Evolutionary conservation across 2,329 filamentous ascomycete genomes (phyloP), one percentile per base, ranked within the genome.

Genomic region (Aspergillus sergii): DNA sequence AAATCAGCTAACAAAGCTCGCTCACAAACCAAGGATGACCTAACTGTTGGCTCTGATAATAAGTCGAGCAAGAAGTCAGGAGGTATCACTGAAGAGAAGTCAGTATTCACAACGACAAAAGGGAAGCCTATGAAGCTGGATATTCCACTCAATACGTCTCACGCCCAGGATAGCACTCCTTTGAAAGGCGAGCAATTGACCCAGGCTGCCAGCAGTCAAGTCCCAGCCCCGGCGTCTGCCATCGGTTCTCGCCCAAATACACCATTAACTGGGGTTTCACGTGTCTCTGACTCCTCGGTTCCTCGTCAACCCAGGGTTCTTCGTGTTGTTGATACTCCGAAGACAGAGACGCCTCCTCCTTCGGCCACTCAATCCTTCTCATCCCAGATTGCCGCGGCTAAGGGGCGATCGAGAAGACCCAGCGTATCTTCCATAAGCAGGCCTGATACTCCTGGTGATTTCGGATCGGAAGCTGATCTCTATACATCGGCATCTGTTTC

Each of bases 371-470:
- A 75, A n/a, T 76, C 76, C 7, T 64, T 74, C 2, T 71, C 74
- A 5, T 74, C 77, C 39, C 60, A 74, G 12, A 68, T 73, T 4
- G 70, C 73, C 2, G 69, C 72, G 34, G 64, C 61, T 34, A 79
- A 75, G 71, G 70, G 65, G 2, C 71, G 75, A 32, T 76, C 76
- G 11, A 69, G 76, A 48, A 70, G 71, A 54, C 75, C 75, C 41
- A 81, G 77, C 63, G 75, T 88, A 14, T 84, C 86, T 9, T 88
- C 86, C 1, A 77, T 83, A 57, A 86, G 86, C 65, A 77, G 80
- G n/a, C 86, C 88, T 16, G 86, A 85, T 19, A 89, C 87, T 1
- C 86, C 88, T 14, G 87, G 83, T 59, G 86, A 88, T 58, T 72
- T 84, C 10, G 79, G 86, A 14, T 88, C 85, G 16, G 88, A 90